Conservation (phyloP, 352 stramenopile genomes). For the Aphanomyces invadans region DNA sequence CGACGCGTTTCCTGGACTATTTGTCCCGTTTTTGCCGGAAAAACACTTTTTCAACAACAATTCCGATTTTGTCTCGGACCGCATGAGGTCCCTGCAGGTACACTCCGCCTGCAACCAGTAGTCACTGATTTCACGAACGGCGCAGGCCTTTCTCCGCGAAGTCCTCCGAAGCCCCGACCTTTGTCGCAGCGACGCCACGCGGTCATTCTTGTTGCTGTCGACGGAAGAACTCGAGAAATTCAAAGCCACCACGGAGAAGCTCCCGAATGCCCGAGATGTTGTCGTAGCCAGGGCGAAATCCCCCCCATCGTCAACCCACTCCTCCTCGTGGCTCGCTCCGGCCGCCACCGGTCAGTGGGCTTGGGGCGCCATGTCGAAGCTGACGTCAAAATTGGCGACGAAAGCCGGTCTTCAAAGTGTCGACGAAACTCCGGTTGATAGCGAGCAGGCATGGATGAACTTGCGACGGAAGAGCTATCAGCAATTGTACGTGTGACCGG, state of each 20-base stretch:
- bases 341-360: slow-evolving; percentile 18
- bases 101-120: too few species aligned
- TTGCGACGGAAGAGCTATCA: slow-evolving; percentile 22
- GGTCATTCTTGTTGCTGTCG: slow-evolving; percentile 64
- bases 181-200: slow-evolving; percentile 57
- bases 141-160: slow-evolving; percentile 64
- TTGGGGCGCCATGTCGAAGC: slow-evolving; percentile 60
- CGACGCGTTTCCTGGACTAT: slow-evolving; percentile 58
- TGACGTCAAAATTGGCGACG: slow-evolving; percentile 62
- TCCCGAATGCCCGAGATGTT: slow-evolving; percentile 26
- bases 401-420: slow-evolving; percentile 48
- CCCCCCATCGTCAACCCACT: slow-evolving; percentile 2
- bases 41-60: slow-evolving; percentile 84
- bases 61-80: slow-evolving; percentile 77
- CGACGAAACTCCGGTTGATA: slow-evolving; percentile 18
- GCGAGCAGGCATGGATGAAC: slow-evolving; percentile 19
- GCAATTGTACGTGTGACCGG: slow-evolving; percentile 10
- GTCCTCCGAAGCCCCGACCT: slow-evolving; percentile 60
- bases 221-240: slow-evolving; percentile 72
- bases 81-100: slow-evolving; percentile 63
- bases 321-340: slow-evolving; percentile 10
- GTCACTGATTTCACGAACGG: too few species aligned
- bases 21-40: slow-evolving; percentile 62
- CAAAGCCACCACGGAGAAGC: slow-evolving; percentile 12
- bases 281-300: slow-evolving; percentile 22